Evolutionary conservation across 2,329 filamentous ascomycete genomes (phyloP).

Genomic region (Exophiala calicioides): DNA sequence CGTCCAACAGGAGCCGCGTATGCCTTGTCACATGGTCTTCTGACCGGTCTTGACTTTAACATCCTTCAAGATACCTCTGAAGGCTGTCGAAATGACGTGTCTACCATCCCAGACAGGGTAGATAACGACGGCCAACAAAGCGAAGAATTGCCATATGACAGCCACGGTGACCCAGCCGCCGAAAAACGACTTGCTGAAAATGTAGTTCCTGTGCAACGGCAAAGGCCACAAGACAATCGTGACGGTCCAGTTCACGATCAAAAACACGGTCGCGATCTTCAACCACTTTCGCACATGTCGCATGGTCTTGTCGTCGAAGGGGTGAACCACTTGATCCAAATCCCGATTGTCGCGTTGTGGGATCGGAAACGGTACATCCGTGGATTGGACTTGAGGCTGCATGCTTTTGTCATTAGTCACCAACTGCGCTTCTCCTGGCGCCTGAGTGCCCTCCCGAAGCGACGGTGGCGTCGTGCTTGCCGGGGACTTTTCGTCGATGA

Average conservation of each 20-base stretch:
- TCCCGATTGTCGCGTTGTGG: not conserved
- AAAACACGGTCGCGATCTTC: conserved; percentile 30
- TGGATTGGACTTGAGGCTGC: too few species aligned
- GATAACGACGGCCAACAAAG: conserved; percentile 25
- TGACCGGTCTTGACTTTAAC: too few species aligned
- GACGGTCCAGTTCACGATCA: conserved; percentile 29
- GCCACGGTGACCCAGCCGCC: conserved; percentile 26
- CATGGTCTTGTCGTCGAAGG: conserved; percentile 24
- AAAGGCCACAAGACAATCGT: conserved; percentile 30
- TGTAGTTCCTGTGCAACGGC: conserved; percentile 29
- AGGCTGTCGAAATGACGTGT: too few species aligned
- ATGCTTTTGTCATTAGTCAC: too few species aligned
- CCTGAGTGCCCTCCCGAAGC: too few species aligned
- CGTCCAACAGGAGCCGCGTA: too few species aligned
- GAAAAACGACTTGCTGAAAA: conserved; percentile 28
- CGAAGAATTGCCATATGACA: conserved; percentile 28
- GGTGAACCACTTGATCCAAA: conserved; percentile 26
- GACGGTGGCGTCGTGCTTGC: conserved; percentile 18
- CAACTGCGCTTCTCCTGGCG: too few species aligned
- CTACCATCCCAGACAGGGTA: conserved; percentile 27
- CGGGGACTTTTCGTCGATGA: conserved; percentile 9
- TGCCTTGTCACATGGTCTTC: too few species aligned
- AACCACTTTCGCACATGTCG: conserved; percentile 28
- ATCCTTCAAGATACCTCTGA: too few species aligned
- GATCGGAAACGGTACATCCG: not conserved